Percentiles rank a stretch among this genome's conserved stretches.
These are phyloP conservation scores for Sphagnum contortum DNA, from an alignment of 225 moss, liverwort and hornwort genomes.

Conservation along the genomic window DNA sequence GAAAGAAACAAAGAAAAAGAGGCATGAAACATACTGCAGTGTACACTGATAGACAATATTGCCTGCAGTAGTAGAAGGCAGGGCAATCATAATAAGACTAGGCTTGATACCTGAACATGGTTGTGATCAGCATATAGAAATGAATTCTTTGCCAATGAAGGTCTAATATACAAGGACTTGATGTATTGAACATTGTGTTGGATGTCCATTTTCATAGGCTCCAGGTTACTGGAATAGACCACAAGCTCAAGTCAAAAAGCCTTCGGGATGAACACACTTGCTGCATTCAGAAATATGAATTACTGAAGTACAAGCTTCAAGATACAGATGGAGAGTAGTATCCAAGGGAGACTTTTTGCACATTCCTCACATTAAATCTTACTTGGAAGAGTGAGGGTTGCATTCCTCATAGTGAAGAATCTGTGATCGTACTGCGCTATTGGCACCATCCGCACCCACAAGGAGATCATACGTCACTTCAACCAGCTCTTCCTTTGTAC, in stretches of 20 bases:
- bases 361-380: background rate
- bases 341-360: no score
- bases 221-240: constrained; percentile 9
- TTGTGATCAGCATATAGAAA: constrained; percentile 20
- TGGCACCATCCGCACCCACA: constrained; percentile 47
- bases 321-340: no score
- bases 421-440: constrained; percentile 44
- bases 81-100: no score
- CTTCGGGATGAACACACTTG: no score
- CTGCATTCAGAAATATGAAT: no score
- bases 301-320: no score
- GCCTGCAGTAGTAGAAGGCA: no score
- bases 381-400: constrained; percentile 15
- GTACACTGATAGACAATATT: no score
- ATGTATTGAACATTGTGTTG: constrained; percentile 9
- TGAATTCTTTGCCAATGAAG: constrained; percentile 28
- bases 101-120: constrained; percentile 20
- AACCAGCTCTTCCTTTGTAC: constrained; percentile 14
- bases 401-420: constrained; percentile 23
- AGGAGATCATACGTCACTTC: constrained; percentile 44
- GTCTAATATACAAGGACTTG: constrained; percentile 33
- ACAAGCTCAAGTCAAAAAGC: background rate
- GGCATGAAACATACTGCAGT: no score
- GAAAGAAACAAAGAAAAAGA: no score
- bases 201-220: constrained; percentile 27